Evolutionary conservation across 2,329 filamentous ascomycete genomes (phyloP).

Genomic region (Hymenoscyphus salicellus): DNA sequence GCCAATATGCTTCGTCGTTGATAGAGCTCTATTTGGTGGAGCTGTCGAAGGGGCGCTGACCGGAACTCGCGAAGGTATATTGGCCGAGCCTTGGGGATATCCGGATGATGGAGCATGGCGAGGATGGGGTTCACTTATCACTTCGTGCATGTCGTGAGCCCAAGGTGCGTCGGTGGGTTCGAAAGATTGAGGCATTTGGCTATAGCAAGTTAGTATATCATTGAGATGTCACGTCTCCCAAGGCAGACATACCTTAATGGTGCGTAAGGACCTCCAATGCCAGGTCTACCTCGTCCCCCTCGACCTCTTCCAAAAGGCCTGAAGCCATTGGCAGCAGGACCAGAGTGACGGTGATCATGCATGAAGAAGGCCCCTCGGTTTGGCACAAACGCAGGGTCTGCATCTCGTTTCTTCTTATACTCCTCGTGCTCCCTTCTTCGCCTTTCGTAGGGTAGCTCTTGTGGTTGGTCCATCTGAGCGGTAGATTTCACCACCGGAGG

Average conservation of each 20-base stretch:
- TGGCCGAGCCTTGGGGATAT: constrained; percentile 41
- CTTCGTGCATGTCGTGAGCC: constrained; percentile 93
- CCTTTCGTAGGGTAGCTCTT: constrained; percentile 63
- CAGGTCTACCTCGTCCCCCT: constrained; percentile 54
- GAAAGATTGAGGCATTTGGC: constrained; percentile 46
- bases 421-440: constrained; percentile 86
- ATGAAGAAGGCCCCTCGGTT: constrained; percentile 95
- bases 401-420: constrained; percentile 81
- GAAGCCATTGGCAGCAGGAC: constrained; percentile 75
- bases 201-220: constrained; percentile 21
- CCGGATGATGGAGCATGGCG: constrained; percentile 23
- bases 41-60: constrained; percentile 51
- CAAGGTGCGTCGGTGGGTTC: constrained; percentile 70
- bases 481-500: constrained; percentile 38
- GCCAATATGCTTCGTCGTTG: constrained; percentile 77
- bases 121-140: constrained; percentile 47
- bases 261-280: constrained; percentile 54
- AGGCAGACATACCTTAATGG: constrained; percentile 60
- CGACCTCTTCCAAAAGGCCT: constrained; percentile 65
- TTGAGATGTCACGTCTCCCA: neutral
- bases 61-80: constrained; percentile 28
- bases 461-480: constrained; percentile 41
- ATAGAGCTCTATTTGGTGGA: constrained; percentile 74
- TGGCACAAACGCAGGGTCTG: constrained; percentile 89
- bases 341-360: constrained; percentile 84